Conservation (phyloP, 352 stramenopile genomes). For the Phytopythium boreale region DNA sequence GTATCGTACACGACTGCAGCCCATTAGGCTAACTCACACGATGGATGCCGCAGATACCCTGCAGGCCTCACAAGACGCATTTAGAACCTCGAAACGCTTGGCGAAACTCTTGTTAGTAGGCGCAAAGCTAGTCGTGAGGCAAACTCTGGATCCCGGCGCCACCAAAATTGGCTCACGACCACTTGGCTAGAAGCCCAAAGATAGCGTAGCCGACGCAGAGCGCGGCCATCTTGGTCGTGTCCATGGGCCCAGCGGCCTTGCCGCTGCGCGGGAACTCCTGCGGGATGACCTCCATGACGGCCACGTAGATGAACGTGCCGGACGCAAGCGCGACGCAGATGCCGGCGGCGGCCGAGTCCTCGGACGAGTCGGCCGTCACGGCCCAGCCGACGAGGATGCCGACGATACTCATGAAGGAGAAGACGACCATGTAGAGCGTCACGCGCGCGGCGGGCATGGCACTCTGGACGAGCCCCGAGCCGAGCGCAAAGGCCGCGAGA, state of each 20-base stretch:
- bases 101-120: too few species aligned
- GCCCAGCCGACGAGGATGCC: slow-evolving; percentile 61
- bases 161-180: slow-evolving; percentile 51
- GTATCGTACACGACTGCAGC: too few species aligned
- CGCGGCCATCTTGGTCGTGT: slow-evolving; percentile 44
- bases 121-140: too few species aligned
- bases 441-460: slow-evolving; percentile 41
- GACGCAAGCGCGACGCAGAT: slow-evolving; percentile 69
- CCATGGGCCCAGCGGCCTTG: slow-evolving; percentile 14
- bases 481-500: slow-evolving; percentile 67
- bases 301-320: slow-evolving; percentile 84
- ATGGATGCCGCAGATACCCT: too few species aligned
- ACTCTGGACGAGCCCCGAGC: slow-evolving; percentile 66
- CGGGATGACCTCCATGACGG: slow-evolving; percentile 85
- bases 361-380: slow-evolving; percentile 53
- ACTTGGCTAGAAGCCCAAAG: slow-evolving; percentile 77
- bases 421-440: slow-evolving; percentile 62
- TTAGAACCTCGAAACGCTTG: too few species aligned
- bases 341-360: slow-evolving; percentile 44
- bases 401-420: slow-evolving; percentile 60
- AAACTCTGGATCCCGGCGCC: too few species aligned
- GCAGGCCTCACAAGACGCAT: too few species aligned
- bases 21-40: too few species aligned
- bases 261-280: slow-evolving; percentile 67
- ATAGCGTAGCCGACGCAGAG: slow-evolving; percentile 67